These are phyloP conservation scores for Penicillium soppii DNA, from an alignment of 495 filamentous ascomycete species.

Conservation along the genomic window DNA sequence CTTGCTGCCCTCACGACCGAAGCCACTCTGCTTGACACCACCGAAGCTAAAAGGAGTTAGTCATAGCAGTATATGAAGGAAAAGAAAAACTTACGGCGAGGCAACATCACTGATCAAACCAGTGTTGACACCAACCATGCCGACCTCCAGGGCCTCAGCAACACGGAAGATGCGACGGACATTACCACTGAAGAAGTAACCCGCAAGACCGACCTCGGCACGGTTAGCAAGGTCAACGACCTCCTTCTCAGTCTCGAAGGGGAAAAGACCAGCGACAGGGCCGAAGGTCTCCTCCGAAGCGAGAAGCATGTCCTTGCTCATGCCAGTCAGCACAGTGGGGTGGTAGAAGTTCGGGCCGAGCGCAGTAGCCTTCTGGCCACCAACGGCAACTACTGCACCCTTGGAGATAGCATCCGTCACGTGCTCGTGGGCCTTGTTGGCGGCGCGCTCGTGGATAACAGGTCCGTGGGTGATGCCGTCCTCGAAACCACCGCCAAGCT, in stretches of 20 bases:
- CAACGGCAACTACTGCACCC: slow-evolving; percentile 68
- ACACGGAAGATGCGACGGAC: slow-evolving; percentile 70
- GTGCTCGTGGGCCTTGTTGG: slow-evolving; percentile 74
- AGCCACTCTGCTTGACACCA: slow-evolving; percentile 90
- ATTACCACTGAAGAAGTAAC: slow-evolving; percentile 84
- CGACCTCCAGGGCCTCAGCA: slow-evolving; percentile 81
- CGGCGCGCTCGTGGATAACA: slow-evolving; percentile 73
- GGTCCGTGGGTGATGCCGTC: slow-evolving; percentile 75
- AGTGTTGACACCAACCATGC: slow-evolving; percentile 88
- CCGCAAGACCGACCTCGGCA: slow-evolving; percentile 76
- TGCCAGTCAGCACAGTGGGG: slow-evolving; percentile 77
- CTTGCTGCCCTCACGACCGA: slow-evolving; percentile 87
- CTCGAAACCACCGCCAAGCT: slow-evolving; percentile 73
- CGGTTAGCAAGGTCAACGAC: slow-evolving; percentile 77
- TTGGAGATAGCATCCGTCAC: slow-evolving; percentile 74
- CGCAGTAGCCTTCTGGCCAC: slow-evolving; percentile 64
- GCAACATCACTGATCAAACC: slow-evolving; percentile 80
- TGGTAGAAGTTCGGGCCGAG: slow-evolving; percentile 77
- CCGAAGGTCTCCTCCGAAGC: slow-evolving; percentile 86
- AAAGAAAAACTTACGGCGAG: slow-evolving; percentile 50
- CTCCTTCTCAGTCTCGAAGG: slow-evolving; percentile 79
- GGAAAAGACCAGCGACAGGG: slow-evolving; percentile 80
- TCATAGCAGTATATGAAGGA: not conserved
- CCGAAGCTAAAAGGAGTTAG: slow-evolving; percentile 62
- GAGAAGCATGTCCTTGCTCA: slow-evolving; percentile 77